Evolutionary conservation across 2,329 filamentous ascomycete species (phyloP), one percentile per base, ranked within the genome.

Genomic region (Xylariomycetidae sp.): DNA sequence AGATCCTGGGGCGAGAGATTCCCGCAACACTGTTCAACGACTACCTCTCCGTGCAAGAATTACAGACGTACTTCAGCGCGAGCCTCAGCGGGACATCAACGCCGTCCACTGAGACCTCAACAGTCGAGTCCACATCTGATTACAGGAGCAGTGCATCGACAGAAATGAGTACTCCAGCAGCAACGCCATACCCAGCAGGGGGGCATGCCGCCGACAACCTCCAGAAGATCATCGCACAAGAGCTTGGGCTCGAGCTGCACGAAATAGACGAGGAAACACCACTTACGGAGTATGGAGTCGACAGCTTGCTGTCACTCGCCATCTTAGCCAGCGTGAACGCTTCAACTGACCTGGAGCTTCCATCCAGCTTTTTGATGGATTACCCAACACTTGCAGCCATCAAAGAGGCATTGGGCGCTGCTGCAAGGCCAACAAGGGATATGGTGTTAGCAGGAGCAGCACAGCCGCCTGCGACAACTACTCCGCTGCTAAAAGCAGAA

Each of bases 221-320:
- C n/a, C n/a, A n/a, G n/a, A n/a, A n/a, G n/a, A n/a, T 37, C 19
- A 39, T 39, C 10, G 32, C 39, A 13, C n/a, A 33, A 22, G 33
- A 42, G 25, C 32, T 32, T 8, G 31, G 34, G n/a, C 19, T 35
- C 16, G 26, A 30, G 10, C 12, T 22, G 20, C 24, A 18, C 3
- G 25, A 37, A 25, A 10, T 42, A 16, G 10, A 19, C 10, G 31
- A 42, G 13, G 29, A 37, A 10, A 25, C 24, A 8, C 17, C 29
- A 8, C 27, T 37, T 9, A 27, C 27, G 13, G 37, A 42, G 13
- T 28, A 14, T 4, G 33, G 37, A 4, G 23, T 42, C 7, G 33
- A 41, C 20, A 34, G 35, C 27, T 18, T 32, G 6, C 18, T 35
- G 10, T 29, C 32, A 4, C 19, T 38, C 2, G 29, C 31, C 19